A percentile compares a stretch with the other conserved stretches of the same genome.
Conservation (phyloP, 1,284 basidiomycete genomes). For the Ganoderma sinense region DNA sequence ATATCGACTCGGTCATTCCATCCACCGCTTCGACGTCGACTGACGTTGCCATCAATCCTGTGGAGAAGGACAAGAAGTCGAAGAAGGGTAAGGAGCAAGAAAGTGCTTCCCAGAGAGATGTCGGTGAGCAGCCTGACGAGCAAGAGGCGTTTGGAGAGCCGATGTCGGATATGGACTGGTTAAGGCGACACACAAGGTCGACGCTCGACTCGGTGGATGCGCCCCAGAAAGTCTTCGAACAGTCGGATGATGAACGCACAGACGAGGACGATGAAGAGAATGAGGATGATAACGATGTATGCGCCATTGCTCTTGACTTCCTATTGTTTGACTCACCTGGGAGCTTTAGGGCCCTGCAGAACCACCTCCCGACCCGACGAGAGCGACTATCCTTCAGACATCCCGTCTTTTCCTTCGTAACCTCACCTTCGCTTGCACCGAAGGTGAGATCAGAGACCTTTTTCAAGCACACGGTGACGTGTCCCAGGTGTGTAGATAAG, state of each 20-base stretch:
- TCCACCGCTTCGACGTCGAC: conserved; percentile 16
- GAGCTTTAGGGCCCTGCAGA: conserved; percentile 13
- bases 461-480: conserved; percentile 81
- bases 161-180: conserved; percentile 77
- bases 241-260: conserved; percentile 64
- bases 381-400: conserved; percentile 77
- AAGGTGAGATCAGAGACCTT: conserved; percentile 73
- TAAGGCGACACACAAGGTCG: conserved; percentile 69
- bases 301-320: background rate
- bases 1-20: conserved; percentile 46
- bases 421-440: conserved; percentile 84
- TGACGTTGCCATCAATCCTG: background rate
- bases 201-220: conserved; percentile 46
- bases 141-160: conserved; percentile 37
- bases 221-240: conserved; percentile 61
- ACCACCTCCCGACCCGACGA: conserved; percentile 49
- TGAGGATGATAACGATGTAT: conserved; percentile 21
- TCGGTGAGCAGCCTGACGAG: conserved; percentile 24
- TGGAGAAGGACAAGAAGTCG: conserved; percentile 38
- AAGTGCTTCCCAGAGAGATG: conserved; percentile 11
- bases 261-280: conserved; percentile 28
- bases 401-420: conserved; percentile 93
- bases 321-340: conserved; percentile 2
- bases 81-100: conserved; percentile 26
- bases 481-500: conserved; percentile 64